Conservation (phyloP, 1,139 yeast species). For the Meyerozyma carpophila region DNA sequence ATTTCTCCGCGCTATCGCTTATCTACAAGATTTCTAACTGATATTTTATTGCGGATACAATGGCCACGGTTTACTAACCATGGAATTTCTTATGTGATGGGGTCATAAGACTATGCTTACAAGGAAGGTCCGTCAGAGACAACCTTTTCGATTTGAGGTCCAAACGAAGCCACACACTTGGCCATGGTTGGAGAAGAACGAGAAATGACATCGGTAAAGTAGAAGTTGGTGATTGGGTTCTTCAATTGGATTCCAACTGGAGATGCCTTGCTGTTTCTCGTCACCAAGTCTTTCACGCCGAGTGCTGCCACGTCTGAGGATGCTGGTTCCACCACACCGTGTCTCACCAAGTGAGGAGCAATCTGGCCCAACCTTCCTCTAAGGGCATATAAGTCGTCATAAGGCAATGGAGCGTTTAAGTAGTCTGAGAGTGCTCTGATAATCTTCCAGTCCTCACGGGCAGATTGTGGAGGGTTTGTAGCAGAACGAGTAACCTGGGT, state of each 20-base stretch:
- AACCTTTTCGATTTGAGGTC: constrained; percentile 58
- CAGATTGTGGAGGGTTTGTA: constrained; percentile 84
- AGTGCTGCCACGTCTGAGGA: constrained; percentile 52
- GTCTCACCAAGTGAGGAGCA: constrained; percentile 78
- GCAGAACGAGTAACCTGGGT: constrained; percentile 85
- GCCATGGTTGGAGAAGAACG: constrained; percentile 92
- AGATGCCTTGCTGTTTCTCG: constrained; percentile 33
- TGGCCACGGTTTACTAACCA: neutral
- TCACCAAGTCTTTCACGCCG: constrained; percentile 49
- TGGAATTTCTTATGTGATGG: neutral
- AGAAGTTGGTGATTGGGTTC: constrained; percentile 76
- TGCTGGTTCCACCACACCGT: constrained; percentile 69
- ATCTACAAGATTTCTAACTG: neutral
- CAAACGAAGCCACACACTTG: constrained; percentile 65
- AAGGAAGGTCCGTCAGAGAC: constrained; percentile 41
- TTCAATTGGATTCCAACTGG: constrained; percentile 48
- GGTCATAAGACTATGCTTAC: neutral
- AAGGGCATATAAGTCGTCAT: constrained; percentile 67
- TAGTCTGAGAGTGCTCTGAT: constrained; percentile 81
- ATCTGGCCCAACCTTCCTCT: constrained; percentile 70
- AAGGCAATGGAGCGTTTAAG: constrained; percentile 65
- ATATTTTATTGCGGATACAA: neutral
- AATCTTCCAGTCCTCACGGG: constrained; percentile 92
- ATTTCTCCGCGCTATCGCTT: neutral
- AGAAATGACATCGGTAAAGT: constrained; percentile 83